phyloP scores from a whole-genome alignment of 73 alveolate genomes.

The Blepharisma japonicum region DNA sequence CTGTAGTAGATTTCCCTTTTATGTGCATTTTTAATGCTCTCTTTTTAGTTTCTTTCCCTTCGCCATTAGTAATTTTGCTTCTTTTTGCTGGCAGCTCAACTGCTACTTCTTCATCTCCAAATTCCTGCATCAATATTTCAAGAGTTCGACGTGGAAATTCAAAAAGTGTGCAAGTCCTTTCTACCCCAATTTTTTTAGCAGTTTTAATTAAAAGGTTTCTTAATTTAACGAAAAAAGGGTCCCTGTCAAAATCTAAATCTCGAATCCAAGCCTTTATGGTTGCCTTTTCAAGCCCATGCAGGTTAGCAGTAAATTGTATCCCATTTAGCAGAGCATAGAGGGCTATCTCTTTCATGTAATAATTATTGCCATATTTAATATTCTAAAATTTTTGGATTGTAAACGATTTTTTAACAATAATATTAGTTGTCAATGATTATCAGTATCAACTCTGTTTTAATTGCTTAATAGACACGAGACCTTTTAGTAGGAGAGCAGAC shows the following conservation, averaged over 20 bases:
- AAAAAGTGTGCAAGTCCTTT: background rate
- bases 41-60: background rate
- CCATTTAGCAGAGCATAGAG: background rate
- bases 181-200: background rate
- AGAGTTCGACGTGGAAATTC: background rate
- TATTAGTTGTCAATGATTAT: too few relatives aligned
- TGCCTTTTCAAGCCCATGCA: background rate
- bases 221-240: conserved; percentile 11
- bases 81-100: too few relatives aligned
- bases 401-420: too few relatives aligned
- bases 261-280: background rate
- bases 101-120: background rate
- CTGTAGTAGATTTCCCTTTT: background rate
- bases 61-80: too few relatives aligned
- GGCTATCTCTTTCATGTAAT: background rate
- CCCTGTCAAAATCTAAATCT: background rate
- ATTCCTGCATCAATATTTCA: background rate
- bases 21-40: background rate
- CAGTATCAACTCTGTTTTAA: too few relatives aligned
- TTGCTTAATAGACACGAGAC: too few relatives aligned
- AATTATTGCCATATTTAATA: too few relatives aligned
- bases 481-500: too few relatives aligned
- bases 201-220: background rate
- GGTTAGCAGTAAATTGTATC: background rate
- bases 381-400: too few relatives aligned